Percentiles rank a stretch among this genome's conserved stretches.
These are phyloP conservation scores for Botryotinia convoluta DNA, from an alignment of 2,329 filamentous ascomycete genomes.

Conservation along the genomic window DNA sequence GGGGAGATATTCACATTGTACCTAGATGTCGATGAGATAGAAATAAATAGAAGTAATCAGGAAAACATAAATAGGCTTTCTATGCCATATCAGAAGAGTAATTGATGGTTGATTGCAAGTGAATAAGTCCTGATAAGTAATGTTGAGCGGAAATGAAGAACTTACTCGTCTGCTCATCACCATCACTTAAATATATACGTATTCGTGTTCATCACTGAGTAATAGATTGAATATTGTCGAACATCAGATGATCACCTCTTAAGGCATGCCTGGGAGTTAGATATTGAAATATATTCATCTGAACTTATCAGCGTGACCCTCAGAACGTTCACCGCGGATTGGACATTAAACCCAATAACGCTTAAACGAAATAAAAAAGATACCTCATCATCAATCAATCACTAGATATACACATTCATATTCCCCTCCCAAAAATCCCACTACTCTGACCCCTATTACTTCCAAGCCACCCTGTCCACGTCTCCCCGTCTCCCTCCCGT, in stretches of 20 bases:
- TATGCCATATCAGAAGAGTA: neutral
- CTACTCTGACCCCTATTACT: neutral
- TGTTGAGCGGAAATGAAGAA: too few species aligned
- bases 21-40: too few species aligned
- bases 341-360: neutral
- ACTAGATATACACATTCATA: neutral
- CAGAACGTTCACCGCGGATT: neutral
- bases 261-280: neutral
- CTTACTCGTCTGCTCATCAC: too few species aligned
- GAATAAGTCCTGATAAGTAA: neutral
- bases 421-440: neutral
- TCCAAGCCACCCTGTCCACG: conserved; percentile 12
- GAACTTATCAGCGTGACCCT: too few species aligned
- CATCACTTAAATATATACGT: too few species aligned
- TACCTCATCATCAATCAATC: neutral
- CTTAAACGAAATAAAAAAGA: neutral
- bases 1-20: neutral
- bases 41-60: neutral
- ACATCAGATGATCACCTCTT: neutral
- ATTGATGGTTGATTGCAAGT: neutral
- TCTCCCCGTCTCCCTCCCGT: conserved; percentile 24
- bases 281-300: neutral
- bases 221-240: neutral
- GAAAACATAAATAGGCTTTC: neutral
- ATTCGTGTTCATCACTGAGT: neutral